Conservation (phyloP, 2,329 filamentous ascomycete species). For the Bipolaris gigantea region DNA sequence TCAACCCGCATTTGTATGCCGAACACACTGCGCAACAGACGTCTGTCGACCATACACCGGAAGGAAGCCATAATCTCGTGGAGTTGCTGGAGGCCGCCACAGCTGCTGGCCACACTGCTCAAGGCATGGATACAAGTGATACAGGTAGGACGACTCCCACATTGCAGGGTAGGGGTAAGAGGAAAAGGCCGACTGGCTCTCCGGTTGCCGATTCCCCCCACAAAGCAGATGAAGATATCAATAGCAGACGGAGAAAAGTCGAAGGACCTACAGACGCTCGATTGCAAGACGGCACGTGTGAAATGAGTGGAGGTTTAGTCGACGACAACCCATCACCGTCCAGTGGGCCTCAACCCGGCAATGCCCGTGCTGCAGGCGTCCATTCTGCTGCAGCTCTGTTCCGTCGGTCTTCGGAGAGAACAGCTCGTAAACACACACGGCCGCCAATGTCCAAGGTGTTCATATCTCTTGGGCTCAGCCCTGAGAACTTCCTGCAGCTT, state of each 20-base stretch:
- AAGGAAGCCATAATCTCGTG: constrained; percentile 38
- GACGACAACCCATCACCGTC: constrained; percentile 17
- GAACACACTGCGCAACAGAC: constrained; percentile 19
- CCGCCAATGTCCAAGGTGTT: constrained; percentile 62
- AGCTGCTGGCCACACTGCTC: constrained; percentile 33
- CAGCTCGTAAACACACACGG: constrained; percentile 59
- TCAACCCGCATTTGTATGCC: constrained; percentile 19
- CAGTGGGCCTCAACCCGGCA: constrained; percentile 30
- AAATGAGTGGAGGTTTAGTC: constrained; percentile 3
- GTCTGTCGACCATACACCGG: constrained; percentile 21
- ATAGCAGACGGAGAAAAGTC: constrained; percentile 27
- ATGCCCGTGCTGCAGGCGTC: constrained; percentile 54
- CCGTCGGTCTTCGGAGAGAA: constrained; percentile 44
- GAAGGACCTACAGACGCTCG: constrained; percentile 23
- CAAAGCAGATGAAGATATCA: constrained; percentile 7
- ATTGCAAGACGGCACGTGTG: constrained; percentile 7
- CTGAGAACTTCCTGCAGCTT: constrained; percentile 59
- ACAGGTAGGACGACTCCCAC: background rate
- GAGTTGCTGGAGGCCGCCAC: constrained; percentile 44
- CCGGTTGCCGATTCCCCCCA: constrained; percentile 6
- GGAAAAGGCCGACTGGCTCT: constrained; percentile 27
- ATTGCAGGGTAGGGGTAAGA: constrained; percentile 27
- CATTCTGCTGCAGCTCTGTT: constrained; percentile 58
- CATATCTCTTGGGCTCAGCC: constrained; percentile 57
- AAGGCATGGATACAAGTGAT: constrained; percentile 18